These are phyloP conservation scores for Pseudocercospora crystallina DNA, from an alignment of 2,329 filamentous ascomycete species.

Conservation along the genomic window DNA sequence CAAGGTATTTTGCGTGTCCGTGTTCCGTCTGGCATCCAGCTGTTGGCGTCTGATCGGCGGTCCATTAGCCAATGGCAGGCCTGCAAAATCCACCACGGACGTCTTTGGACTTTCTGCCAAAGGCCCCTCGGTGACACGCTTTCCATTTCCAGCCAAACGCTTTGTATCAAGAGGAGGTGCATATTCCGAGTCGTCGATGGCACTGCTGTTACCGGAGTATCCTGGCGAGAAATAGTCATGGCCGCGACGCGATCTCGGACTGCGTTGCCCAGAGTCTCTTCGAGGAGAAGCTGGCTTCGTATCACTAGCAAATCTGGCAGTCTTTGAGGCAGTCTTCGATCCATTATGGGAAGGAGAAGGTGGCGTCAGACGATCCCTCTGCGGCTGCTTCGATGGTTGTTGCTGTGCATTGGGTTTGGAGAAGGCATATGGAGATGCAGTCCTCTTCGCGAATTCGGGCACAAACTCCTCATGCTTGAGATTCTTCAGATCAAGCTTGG, in stretches of 20 bases:
- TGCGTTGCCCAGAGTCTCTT: slow-evolving; percentile 27
- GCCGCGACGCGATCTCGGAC: slow-evolving; percentile 21
- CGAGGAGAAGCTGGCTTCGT: slow-evolving; percentile 26
- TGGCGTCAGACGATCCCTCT: slow-evolving; percentile 44
- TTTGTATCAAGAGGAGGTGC: slow-evolving; percentile 10
- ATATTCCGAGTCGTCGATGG: slow-evolving; percentile 28
- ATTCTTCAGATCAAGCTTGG: slow-evolving; percentile 36
- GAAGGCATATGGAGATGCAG: slow-evolving; percentile 48
- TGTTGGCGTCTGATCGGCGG: slow-evolving; percentile 23
- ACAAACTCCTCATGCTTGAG: slow-evolving; percentile 35
- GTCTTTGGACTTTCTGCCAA: slow-evolving; percentile 15
- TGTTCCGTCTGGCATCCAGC: slow-evolving; percentile 32
- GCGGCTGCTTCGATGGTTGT: slow-evolving; percentile 30
- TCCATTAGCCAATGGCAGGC: slow-evolving; percentile 13
- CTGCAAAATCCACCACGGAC: slow-evolving; percentile 27
- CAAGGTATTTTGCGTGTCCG: slow-evolving; percentile 27
- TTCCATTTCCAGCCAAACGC: slow-evolving; percentile 8
- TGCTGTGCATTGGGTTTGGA: slow-evolving; percentile 28
- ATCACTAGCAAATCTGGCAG: slow-evolving; percentile 4
- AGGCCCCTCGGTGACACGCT: slow-evolving; percentile 16
- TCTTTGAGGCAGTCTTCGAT: background rate
- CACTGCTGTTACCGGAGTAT: slow-evolving; percentile 20
- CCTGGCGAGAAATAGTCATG: slow-evolving; percentile 29
- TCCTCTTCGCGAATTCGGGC: slow-evolving; percentile 42
- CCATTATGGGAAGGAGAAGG: slow-evolving; percentile 23